phyloP scores from a whole-genome alignment of 176 grass and related monocot species.

The Aegilops speltoides region DNA sequence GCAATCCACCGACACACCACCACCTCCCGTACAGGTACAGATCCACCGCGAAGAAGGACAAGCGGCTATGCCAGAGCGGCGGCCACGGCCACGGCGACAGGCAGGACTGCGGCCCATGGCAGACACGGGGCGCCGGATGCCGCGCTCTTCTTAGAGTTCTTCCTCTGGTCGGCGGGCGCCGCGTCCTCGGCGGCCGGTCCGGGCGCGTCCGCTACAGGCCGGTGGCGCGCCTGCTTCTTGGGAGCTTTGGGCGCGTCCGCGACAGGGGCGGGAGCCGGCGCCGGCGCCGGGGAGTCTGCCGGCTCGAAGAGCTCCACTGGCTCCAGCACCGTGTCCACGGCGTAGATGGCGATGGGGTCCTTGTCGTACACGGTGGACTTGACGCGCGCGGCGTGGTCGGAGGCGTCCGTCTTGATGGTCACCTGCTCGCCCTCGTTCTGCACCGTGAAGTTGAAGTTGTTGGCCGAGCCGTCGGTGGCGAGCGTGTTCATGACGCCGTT shows the following conservation, averaged over 20 bases:
- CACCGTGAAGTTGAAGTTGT: conserved; percentile 83
- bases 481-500: conserved; percentile 88
- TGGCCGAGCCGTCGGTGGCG: conserved; percentile 70
- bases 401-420: conserved; percentile 47
- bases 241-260: conserved; percentile 50
- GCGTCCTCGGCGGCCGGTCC: conserved; percentile 34
- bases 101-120: conserved; percentile 32
- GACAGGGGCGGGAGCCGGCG: conserved; percentile 26
- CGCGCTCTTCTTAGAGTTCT: conserved; percentile 40
- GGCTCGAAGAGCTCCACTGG: conserved; percentile 76
- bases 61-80: conserved; percentile 28
- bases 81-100: neutral
- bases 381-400: conserved; percentile 41
- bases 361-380: conserved; percentile 50
- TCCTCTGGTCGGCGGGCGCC: conserved; percentile 48
- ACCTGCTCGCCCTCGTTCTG: conserved; percentile 77
- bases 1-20: conserved; percentile 23
- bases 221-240: conserved; percentile 23
- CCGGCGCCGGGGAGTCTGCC: conserved; percentile 32
- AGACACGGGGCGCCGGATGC: neutral
- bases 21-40: neutral
- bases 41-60: neutral
- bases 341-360: conserved; percentile 73
- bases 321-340: conserved; percentile 53
- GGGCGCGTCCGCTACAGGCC: conserved; percentile 53